Evolutionary conservation across 2,329 filamentous ascomycete species (phyloP), one percentile per base, ranked within the genome.

Genomic region (Aspergillus fijiensis): DNA sequence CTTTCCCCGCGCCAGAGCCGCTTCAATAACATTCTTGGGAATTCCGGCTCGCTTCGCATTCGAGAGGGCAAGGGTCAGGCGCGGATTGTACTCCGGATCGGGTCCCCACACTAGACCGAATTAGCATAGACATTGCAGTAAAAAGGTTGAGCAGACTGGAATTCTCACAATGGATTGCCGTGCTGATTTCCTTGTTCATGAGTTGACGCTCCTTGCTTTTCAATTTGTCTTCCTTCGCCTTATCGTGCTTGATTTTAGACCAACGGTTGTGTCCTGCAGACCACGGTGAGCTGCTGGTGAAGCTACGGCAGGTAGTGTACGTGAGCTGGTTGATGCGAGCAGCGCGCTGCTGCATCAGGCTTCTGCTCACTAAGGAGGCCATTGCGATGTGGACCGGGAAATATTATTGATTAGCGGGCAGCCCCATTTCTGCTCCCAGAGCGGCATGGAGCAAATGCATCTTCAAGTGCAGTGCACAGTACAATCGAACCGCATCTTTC

Each of bases 191-290:
- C 66, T 90, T 88, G 23, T 88, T 83, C 68, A 96, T 84, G 49
- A 82, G 76, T 51, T 83, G 85, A 31, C 92, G 88, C 67, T 88
- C 83, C 49, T 84, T 84, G 76, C 87, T 91, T 77, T 93, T 96
- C 68, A 88, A 74, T 59, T 74, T 76, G 75, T 99, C 95, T 60
- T 88, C 89, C 63, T 89, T 91, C 55, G 89, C 92, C 77, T 99
- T 99, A 76, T 95, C 92, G 76, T 98, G 95, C 72, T 89, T 91
- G 78, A 97, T 98, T 71, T 95, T 96, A 60, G 92, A 92, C 95
- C 95, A 99, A 74, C 92, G 90, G 76, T 89, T 96, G 78, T 96
- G 92, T 14, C 92, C 92, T 25, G 89, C 88, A 62, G 78, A 76
- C 14, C 77, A 70, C 7, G 69, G 60, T 9, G 80, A 65, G 16